A percentile compares a stretch with the other conserved stretches of the same genome.
phyloP scores from a whole-genome alignment of 179 eudicot genomes.

The Sideroxylon spinosum region DNA sequence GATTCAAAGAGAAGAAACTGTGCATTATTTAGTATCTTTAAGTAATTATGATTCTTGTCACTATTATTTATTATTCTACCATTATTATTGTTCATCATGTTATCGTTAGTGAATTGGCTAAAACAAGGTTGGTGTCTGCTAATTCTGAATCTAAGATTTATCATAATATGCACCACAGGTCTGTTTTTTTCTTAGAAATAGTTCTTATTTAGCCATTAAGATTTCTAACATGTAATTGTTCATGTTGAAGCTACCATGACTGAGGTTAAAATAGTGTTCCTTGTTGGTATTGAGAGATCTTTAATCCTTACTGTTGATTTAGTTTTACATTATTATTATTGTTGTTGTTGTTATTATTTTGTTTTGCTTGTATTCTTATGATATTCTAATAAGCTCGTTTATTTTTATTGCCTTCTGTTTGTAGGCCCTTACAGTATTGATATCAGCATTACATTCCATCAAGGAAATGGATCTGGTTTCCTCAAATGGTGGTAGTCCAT shows the following conservation, averaged over 20 bases:
- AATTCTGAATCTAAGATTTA: background rate
- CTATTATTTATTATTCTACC: background rate
- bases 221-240: background rate
- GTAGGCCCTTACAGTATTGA: constrained; percentile 74
- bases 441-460: constrained; percentile 76
- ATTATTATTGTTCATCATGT: background rate
- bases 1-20: background rate
- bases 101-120: background rate
- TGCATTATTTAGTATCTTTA: constrained; percentile 4
- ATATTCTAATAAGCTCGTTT: background rate
- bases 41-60: background rate
- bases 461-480: constrained; percentile 67
- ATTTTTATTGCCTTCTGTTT: constrained; percentile 13
- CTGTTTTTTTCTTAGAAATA: background rate
- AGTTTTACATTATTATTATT: background rate
- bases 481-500: constrained; percentile 48
- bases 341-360: background rate
- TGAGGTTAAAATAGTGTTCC: background rate
- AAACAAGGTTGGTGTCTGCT: background rate
- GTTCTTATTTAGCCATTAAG: background rate
- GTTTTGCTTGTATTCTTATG: background rate
- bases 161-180: background rate
- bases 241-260: background rate
- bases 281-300: background rate
- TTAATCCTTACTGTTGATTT: too few relatives aligned